These are phyloP conservation scores for Nicotiana benthamiana DNA, from an alignment of 257 asterid species.

Conservation along the genomic window DNA sequence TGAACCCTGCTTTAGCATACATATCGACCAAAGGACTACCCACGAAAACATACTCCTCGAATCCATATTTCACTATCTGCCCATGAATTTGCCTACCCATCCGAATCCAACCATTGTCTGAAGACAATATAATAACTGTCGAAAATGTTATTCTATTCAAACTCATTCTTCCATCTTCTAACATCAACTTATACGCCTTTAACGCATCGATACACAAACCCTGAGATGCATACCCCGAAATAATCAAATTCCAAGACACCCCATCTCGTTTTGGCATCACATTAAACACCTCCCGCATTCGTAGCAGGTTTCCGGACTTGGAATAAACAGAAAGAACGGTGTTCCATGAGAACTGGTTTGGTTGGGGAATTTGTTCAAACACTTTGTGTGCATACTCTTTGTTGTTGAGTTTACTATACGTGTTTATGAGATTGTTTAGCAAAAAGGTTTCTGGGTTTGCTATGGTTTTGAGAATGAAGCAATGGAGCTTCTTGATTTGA, in stretches of 20 bases:
- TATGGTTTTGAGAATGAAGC: slow-evolving; percentile 45
- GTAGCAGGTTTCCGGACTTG: slow-evolving; percentile 37
- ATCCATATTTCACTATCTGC: slow-evolving; percentile 68
- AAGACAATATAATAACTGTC: slow-evolving; percentile 46
- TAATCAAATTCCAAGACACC: slow-evolving; percentile 83
- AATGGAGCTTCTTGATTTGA: slow-evolving; percentile 62
- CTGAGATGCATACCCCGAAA: slow-evolving; percentile 59
- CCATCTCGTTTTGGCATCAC: slow-evolving; percentile 65
- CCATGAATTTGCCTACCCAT: slow-evolving; percentile 75
- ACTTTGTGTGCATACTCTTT: slow-evolving; percentile 45
- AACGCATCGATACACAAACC: slow-evolving; percentile 51
- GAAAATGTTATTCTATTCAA: slow-evolving; percentile 73
- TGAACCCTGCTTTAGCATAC: slow-evolving; percentile 68
- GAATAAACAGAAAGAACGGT: slow-evolving; percentile 64
- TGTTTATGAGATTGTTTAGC: slow-evolving; percentile 49
- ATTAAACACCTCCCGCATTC: slow-evolving; percentile 45
- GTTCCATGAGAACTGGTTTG: slow-evolving; percentile 77
- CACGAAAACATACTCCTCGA: slow-evolving; percentile 53
- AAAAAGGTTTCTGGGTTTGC: slow-evolving; percentile 57
- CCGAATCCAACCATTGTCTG: slow-evolving; percentile 53
- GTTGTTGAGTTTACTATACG: slow-evolving; percentile 37
- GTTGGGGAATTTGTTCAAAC: slow-evolving; percentile 63
- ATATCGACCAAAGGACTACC: slow-evolving; percentile 84
- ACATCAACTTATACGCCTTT: slow-evolving; percentile 59
- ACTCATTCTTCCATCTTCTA: slow-evolving; percentile 42